These are phyloP conservation scores for Magnusiomyces tetraspermus DNA, from an alignment of 1,139 yeast genomes.

Conservation along the genomic window DNA sequence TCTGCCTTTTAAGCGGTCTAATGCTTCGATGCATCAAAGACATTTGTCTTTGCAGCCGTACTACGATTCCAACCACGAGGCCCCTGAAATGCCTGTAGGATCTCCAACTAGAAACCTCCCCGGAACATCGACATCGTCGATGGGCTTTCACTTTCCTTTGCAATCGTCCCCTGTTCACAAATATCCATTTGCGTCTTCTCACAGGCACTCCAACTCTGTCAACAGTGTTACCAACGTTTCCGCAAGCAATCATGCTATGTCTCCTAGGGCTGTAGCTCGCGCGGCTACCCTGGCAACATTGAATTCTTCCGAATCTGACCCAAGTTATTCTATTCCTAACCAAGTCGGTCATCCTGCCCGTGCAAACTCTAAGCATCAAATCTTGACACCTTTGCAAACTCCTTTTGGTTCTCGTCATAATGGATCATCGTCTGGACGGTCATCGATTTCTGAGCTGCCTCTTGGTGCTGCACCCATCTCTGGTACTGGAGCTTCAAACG, in stretches of 20 bases:
- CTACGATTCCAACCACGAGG: slow-evolving; percentile 3
- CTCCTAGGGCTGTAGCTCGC: slow-evolving; percentile 3
- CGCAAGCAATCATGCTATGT: neutral
- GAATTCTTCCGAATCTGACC: neutral
- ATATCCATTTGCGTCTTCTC: neutral
- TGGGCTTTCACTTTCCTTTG: neutral
- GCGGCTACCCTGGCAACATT: slow-evolving; percentile 3
- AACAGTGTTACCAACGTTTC: neutral
- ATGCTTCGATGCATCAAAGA: slow-evolving; percentile 6
- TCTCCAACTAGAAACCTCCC: too few relatives aligned
- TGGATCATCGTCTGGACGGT: too few relatives aligned
- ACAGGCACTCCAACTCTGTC: neutral
- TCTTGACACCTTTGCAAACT: too few relatives aligned
- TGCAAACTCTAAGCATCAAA: too few relatives aligned
- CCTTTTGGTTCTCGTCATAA: too few relatives aligned
- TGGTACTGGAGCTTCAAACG: too few relatives aligned
- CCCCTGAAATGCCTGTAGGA: neutral
- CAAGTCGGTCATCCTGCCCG: too few relatives aligned
- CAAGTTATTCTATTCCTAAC: too few relatives aligned
- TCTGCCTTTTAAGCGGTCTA: neutral
- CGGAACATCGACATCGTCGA: too few relatives aligned
- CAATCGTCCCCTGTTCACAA: neutral
- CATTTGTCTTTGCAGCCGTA: slow-evolving; percentile 13
- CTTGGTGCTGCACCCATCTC: too few relatives aligned
- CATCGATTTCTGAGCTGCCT: too few relatives aligned